Evolutionary conservation across 768 basidiomycete species (phyloP), one percentile per base, ranked within the genome.

Genomic region (Clitopilus hobsonii): DNA sequence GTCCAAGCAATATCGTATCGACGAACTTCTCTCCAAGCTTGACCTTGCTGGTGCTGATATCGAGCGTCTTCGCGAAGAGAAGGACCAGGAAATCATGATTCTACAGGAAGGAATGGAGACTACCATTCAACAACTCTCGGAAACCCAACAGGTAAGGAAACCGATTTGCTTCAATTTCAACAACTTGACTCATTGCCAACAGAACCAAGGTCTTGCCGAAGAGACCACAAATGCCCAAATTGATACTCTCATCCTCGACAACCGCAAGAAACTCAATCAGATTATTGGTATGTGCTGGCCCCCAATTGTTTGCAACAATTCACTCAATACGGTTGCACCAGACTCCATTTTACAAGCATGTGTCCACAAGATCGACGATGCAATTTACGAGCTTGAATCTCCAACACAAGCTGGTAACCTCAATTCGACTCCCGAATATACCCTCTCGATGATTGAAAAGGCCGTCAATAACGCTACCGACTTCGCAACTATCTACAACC

Each of bases 381-480:
- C 93, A 5, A 91, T 98, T 62, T 99, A 98, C 71, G 97, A 98
- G 69, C 81, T 99, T 38, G 96, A 99, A 70, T 97, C 97, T 3
- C 93, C 94, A 2, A 89, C 91, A 36, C 91, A 94, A 63, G 89
- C 89, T 3, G 97, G 96, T 30, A 98, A 98, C 71, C 81, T 88
- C 61, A 96, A 91, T 66, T 93, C 96, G n/a, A 98, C 97, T 0
- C 97, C 97, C 3, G 96, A 98, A 68, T 98, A 98, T 68, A 96
- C 94, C 0, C 76, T 98, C 16, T 97, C 97, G 1, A 95, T 98
- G 89, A 93, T 98, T 65, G 97, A 99, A 70, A 98, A 98, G 73
- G 89, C 94, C 1, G 74, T 89, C 67, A 95, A 91, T 68, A 96
- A 90, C 63, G 93, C 95, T 14, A 98, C 86, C 48, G 96, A 99